Evolutionary conservation across 2,329 filamentous ascomycete species (phyloP).

Genomic region (Beauveria medogensis): DNA sequence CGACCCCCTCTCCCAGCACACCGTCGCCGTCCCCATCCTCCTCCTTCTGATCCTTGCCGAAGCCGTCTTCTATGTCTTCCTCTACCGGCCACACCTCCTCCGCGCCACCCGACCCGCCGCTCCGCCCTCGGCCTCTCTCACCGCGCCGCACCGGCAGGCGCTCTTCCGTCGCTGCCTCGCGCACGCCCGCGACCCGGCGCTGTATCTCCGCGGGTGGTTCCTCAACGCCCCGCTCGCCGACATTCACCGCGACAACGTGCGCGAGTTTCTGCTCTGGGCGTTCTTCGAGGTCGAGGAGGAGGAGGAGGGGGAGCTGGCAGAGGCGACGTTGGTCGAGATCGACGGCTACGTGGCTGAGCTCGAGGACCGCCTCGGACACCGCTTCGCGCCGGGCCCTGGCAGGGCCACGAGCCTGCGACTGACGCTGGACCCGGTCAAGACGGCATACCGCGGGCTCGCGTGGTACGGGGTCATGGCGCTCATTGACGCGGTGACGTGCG

Average conservation of each 20-base stretch:
- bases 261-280: constrained; percentile 60
- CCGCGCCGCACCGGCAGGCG: constrained; percentile 38
- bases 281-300: constrained; percentile 46
- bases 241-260: constrained; percentile 59
- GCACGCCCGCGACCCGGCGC: constrained; percentile 45
- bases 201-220: constrained; percentile 59
- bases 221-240: constrained; percentile 48
- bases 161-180: constrained; percentile 50
- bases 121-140: constrained; percentile 17
- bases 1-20: constrained; percentile 8
- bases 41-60: constrained; percentile 31
- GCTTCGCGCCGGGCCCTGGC: constrained; percentile 46
- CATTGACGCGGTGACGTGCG: constrained; percentile 44
- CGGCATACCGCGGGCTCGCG: constrained; percentile 51
- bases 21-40: constrained; percentile 15
- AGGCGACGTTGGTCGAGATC: constrained; percentile 31
- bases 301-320: constrained; percentile 17
- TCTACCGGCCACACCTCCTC: constrained; percentile 35
- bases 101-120: constrained; percentile 35
- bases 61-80: constrained; percentile 30
- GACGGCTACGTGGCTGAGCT: constrained; percentile 41
- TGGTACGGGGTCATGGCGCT: constrained; percentile 55
- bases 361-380: constrained; percentile 43
- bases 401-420: constrained; percentile 50
- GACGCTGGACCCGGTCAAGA: constrained; percentile 55